Evolutionary conservation across 2,329 filamentous ascomycete genomes (phyloP).

Genomic region (Phaeomoniella chlamydospora): DNA sequence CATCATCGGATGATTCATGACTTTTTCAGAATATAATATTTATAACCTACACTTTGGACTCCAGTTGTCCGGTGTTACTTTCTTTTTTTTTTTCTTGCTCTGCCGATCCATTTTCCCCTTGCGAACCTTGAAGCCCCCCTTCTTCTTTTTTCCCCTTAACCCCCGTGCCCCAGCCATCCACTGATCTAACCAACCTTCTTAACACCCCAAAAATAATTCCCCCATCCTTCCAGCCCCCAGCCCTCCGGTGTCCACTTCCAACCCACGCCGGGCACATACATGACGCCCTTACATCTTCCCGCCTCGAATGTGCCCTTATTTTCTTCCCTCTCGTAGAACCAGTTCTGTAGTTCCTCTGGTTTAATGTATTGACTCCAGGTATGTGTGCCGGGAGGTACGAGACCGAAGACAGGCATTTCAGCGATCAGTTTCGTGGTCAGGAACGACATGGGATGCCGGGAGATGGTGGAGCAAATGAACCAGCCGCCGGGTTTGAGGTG

Average conservation of each 20-base stretch:
- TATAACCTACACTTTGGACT: too few relatives aligned
- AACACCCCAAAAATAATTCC: constrained; percentile 93
- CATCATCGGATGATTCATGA: too few relatives aligned
- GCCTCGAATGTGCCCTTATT: constrained; percentile 32
- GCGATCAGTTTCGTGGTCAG: constrained; percentile 84
- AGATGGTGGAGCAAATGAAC: constrained; percentile 85
- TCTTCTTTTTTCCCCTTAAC: too few relatives aligned
- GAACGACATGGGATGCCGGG: constrained; percentile 78
- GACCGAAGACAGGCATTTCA: constrained; percentile 55
- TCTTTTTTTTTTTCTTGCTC: too few relatives aligned
- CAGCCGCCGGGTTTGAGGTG: constrained; percentile 85
- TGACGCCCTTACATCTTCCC: constrained; percentile 61
- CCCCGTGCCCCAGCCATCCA: too few relatives aligned
- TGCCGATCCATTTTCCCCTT: too few relatives aligned
- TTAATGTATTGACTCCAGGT: constrained; percentile 97
- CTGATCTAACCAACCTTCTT: too few relatives aligned
- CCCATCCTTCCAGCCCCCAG: constrained; percentile 62
- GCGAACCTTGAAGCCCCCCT: too few relatives aligned
- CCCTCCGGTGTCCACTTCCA: constrained; percentile 58
- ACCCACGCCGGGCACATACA: constrained; percentile 80
- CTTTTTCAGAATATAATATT: too few relatives aligned
- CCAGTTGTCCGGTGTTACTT: too few relatives aligned
- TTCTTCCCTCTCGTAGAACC: constrained; percentile 24
- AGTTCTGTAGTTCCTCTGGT: constrained; percentile 51
- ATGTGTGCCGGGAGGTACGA: constrained; percentile 87